Evolutionary conservation across 768 basidiomycete species (phyloP).

Genomic region (Boletellus ananas): DNA sequence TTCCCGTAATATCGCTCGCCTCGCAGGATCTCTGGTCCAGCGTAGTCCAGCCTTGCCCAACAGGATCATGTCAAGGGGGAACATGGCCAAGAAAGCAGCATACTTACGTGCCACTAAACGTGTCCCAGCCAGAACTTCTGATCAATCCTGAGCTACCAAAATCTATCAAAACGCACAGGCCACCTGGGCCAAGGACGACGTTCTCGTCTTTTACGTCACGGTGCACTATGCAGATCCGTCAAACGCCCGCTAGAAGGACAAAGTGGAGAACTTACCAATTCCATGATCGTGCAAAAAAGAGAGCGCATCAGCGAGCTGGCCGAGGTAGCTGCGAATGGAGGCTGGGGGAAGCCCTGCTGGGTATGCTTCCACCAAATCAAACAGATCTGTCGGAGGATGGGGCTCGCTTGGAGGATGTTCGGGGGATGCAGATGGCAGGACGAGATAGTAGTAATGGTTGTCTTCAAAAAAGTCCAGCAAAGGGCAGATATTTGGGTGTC

Average conservation of each 20-base stretch:
- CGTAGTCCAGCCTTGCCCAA: slow-evolving; percentile 74
- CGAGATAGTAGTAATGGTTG: slow-evolving; percentile 91
- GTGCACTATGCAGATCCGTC: slow-evolving; percentile 55
- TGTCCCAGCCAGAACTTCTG: slow-evolving; percentile 84
- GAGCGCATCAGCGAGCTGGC: slow-evolving; percentile 91
- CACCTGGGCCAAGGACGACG: slow-evolving; percentile 75
- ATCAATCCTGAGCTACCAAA: slow-evolving; percentile 92
- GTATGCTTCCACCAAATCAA: slow-evolving; percentile 89
- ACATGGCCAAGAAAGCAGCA: not conserved
- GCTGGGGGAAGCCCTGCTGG: slow-evolving; percentile 79
- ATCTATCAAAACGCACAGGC: slow-evolving; percentile 90
- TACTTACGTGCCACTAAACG: slow-evolving; percentile 88
- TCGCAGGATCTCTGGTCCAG: slow-evolving; percentile 92
- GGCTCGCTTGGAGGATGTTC: slow-evolving; percentile 50
- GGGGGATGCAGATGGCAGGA: slow-evolving; percentile 74
- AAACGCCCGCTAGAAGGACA: slow-evolving; percentile 6
- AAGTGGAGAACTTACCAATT: slow-evolving; percentile 58
- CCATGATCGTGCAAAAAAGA: slow-evolving; percentile 86
- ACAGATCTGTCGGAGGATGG: slow-evolving; percentile 74
- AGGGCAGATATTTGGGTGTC: slow-evolving; percentile 94
- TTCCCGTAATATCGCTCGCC: slow-evolving; percentile 95
- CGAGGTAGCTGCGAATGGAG: slow-evolving; percentile 78
- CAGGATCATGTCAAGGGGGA: slow-evolving; percentile 9
- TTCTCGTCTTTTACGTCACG: slow-evolving; percentile 99
- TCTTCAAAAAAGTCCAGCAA: slow-evolving; percentile 97